phyloP scores from a whole-genome alignment of 441 rosid genomes.

The Populus hybrid region DNA sequence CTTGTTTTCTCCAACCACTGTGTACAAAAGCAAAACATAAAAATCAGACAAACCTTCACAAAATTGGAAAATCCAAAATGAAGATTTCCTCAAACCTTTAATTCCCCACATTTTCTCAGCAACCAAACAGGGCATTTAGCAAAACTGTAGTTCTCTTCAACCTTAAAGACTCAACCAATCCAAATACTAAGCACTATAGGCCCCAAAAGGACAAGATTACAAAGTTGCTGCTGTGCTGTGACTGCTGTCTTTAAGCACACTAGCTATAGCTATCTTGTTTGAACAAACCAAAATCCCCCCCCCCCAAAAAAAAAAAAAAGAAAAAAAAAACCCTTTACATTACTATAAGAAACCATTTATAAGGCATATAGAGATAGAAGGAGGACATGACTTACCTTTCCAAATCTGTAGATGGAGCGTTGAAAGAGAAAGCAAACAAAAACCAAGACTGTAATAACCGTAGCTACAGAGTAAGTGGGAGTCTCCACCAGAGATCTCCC shows the following conservation, averaged over 20 bases:
- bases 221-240: too few species aligned
- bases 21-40: slow-evolving; percentile 13
- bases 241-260: too few species aligned
- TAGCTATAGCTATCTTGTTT: too few species aligned
- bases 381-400: slow-evolving; percentile 44
- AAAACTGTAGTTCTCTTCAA: neutral
- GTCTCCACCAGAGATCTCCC: slow-evolving; percentile 97
- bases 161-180: neutral
- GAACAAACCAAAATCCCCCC: neutral
- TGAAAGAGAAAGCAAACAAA: slow-evolving; percentile 74
- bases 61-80: neutral
- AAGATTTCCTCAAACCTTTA: neutral
- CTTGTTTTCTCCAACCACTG: slow-evolving; percentile 91
- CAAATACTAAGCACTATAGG: neutral
- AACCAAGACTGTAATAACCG: slow-evolving; percentile 74
- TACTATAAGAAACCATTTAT: neutral
- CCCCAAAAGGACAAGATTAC: too few species aligned
- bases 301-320: too few species aligned
- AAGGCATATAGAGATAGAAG: neutral
- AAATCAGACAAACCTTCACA: slow-evolving; percentile 2
- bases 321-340: neutral
- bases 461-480: slow-evolving; percentile 89
- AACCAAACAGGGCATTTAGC: neutral
- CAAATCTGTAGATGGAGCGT: slow-evolving; percentile 85
- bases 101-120: neutral